Evolutionary conservation across 1,139 yeast species (phyloP), one percentile per base, ranked within the genome.

Genomic region (Kurtzmaniella quercitrusa): DNA sequence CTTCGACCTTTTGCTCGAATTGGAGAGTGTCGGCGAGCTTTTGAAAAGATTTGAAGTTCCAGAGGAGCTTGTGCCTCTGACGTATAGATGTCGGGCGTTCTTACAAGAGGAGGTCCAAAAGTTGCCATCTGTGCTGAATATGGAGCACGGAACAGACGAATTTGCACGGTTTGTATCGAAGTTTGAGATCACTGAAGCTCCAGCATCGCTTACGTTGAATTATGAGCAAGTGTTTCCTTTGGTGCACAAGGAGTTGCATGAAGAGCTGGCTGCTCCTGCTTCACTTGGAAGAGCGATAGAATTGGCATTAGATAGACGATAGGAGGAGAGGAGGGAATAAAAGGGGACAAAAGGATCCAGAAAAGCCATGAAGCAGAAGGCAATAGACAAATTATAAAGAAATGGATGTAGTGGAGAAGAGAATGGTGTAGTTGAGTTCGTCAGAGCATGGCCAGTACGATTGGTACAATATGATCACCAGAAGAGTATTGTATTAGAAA

Each of bases 101-200:
- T 61, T 59, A 39, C 52, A 51, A 15, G 46, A 43, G 2, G 41
- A 47, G 24, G 53, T 62, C 17, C 18, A 36, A 21, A n/a, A 6
- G 7, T 4, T 17, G 7, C 18, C 47, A 62, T 16, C 56, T 55
- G 40, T 38, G 59, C 37, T 45, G 55, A 63, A 63, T 38, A 45
- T 51, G 25, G 74, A 70, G 40, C 58, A 57, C 42, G 71, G 68
- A 45, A 59, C 66, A 2, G 65, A 66, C 1, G 62, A 58, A 31
- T 54, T 70, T 14, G 48, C 56, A 2, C 44, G 53, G 3, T 53
- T 56, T 15, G 51, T 67, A 16, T 53, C 53, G 16, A 48, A 49
- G 12, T 63, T 57, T 39, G 45, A 58, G 12, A 45, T 51, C 14
- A 40, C 41, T 12, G 51, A 44, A 12, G 40, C 15, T 12, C 24